Base-by-base conservation (phyloP, 2,329 filamentous ascomycete species). In the Ophiostoma triangulosporum region DNA sequence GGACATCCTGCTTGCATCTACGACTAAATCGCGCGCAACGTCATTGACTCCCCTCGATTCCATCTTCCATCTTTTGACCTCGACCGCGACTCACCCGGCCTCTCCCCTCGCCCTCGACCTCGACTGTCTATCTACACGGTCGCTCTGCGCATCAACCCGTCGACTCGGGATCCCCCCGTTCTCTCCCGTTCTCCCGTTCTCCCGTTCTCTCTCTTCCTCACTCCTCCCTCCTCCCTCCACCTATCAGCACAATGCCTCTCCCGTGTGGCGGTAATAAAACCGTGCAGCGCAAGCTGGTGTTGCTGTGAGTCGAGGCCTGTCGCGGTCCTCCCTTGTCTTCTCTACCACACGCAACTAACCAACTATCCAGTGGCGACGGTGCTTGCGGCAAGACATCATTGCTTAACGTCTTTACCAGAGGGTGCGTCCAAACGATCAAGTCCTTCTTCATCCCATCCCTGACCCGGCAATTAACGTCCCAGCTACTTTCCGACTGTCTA, bases 401-500 rank as follows among this genome's bases (percentile, higher is more conserved):
- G 64, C 73, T 98, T 63, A 98, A 98, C 68, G 93, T 98, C 68
- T 98, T 98, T 72, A 98, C 93, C 61, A 83, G 91, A 85, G 91
- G 91, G 86, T 94, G 73, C 62, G 81, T 73, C n/a, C n/a, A n/a
- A n/a, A n/a, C n/a, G n/a, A n/a, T 45, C 36, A 45, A 26, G 29
- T 35, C 46, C 29, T 27, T 14, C 51, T 52, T 33, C 24, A 33
- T n/a, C 52, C 40, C 36, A 26, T 22, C 24, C 14, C 8, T 27
- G 12, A 27, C 22, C 36, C 17, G n/a, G n/a, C n/a, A n/a, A n/a
- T n/a, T n/a, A n/a, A n/a, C n/a, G n/a, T 31, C 20, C 45, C 62
- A 91, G 88, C 59, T 95, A 96, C 70, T 98, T 98, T 69, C 91
- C 91, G 51, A 96, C 91, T 55, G 91, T 97, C 64, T 97, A 97